Evolutionary conservation across 192 early-diverging fungal species (phyloP).

Genomic region (Coemansia sp.): DNA sequence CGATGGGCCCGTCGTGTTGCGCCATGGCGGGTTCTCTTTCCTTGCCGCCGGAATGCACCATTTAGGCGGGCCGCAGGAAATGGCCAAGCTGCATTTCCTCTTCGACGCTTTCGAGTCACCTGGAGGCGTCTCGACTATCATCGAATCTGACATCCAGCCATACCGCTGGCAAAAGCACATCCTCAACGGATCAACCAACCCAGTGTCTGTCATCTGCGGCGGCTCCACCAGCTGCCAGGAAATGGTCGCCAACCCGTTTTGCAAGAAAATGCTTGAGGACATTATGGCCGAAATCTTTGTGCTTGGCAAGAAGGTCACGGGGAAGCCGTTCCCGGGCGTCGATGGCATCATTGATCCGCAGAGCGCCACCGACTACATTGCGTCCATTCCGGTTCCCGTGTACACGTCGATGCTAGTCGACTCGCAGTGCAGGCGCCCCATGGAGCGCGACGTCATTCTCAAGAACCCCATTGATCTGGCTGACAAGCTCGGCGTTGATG

Average conservation of each 20-base stretch:
- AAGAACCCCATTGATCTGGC: slow-evolving; percentile 51
- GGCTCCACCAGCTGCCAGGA: slow-evolving; percentile 44
- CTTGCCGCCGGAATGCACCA: slow-evolving; percentile 42
- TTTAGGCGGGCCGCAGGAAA: background rate
- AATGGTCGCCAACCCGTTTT: slow-evolving; percentile 35
- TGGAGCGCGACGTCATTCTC: slow-evolving; percentile 54
- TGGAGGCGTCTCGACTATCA: slow-evolving; percentile 38
- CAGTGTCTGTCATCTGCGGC: slow-evolving; percentile 48
- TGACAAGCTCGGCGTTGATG: slow-evolving; percentile 40
- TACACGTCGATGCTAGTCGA: slow-evolving; percentile 56
- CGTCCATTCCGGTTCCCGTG: slow-evolving; percentile 42
- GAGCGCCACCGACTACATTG: slow-evolving; percentile 44
- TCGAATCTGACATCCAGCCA: slow-evolving; percentile 51
- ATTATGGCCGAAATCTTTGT: slow-evolving; percentile 51
- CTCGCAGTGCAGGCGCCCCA: slow-evolving; percentile 51
- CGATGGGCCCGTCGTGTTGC: slow-evolving; percentile 7
- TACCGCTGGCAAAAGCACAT: slow-evolving; percentile 57
- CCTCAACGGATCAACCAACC: slow-evolving; percentile 50
- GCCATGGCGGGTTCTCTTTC: slow-evolving; percentile 52
- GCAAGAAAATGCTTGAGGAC: slow-evolving; percentile 34
- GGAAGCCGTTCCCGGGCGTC: slow-evolving; percentile 41
- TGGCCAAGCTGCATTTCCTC: slow-evolving; percentile 25
- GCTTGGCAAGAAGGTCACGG: slow-evolving; percentile 42
- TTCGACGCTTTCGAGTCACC: slow-evolving; percentile 24
- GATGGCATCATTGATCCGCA: slow-evolving; percentile 49